phyloP scores from a whole-genome alignment of 2,329 filamentous ascomycete genomes.

The Xylariaceae sp. region DNA sequence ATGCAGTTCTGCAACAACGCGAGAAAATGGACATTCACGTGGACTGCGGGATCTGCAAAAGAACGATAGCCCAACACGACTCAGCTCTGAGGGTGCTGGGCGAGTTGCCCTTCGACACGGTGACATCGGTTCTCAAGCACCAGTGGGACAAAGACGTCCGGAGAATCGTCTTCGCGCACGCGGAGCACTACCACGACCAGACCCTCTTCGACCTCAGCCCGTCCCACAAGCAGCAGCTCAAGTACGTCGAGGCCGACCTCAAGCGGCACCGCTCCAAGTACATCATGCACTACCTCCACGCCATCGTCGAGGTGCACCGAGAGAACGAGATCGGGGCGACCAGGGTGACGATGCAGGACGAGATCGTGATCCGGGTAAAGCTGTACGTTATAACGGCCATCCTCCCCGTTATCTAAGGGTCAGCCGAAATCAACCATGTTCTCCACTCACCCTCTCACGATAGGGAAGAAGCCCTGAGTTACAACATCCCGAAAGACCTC shows the following conservation, averaged over 20 bases:
- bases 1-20: neutral
- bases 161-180: constrained; percentile 23
- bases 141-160: constrained; percentile 25
- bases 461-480: constrained; percentile 14
- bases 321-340: constrained; percentile 9
- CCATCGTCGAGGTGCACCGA: constrained; percentile 11
- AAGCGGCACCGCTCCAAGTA: constrained; percentile 14
- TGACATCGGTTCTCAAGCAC: constrained; percentile 19
- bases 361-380: constrained; percentile 5
- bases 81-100: constrained; percentile 20
- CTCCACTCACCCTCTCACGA: neutral
- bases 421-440: neutral
- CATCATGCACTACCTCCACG: constrained; percentile 15
- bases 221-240: constrained; percentile 6
- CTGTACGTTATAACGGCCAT: constrained; percentile 7
- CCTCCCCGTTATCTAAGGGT: neutral
- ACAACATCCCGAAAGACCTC: constrained; percentile 8
- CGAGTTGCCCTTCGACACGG: constrained; percentile 21
- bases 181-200: constrained; percentile 21
- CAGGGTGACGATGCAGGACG: constrained; percentile 9
- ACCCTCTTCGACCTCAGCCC: constrained; percentile 5
- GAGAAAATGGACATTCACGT: constrained; percentile 2
- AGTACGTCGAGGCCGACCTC: constrained; percentile 8
- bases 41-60: constrained; percentile 14
- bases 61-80: constrained; percentile 16